Evolutionary conservation across 2,329 filamentous ascomycete species (phyloP), one percentile per base, ranked within the genome.

Genomic region (Coniochaeta hoffmannii): DNA sequence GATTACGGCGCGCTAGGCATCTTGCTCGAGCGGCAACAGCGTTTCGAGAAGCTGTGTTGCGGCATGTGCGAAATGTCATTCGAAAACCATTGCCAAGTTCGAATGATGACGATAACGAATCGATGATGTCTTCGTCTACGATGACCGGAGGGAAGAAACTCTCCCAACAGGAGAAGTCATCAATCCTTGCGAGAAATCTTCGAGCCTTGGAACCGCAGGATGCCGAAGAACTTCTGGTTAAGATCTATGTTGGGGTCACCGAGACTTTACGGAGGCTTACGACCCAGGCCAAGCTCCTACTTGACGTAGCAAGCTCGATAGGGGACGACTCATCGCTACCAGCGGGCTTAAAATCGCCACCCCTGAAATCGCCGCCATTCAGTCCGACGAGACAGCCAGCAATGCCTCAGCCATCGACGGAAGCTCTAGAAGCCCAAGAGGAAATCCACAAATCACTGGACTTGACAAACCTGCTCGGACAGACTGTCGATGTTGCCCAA

Each of bases 101-200:
- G 11, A 94, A 85, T 63, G 94, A 99, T 58, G 93, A 97, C 62
- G 94, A 99, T 66, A 89, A 87, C 58, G 90, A 94, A 67, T 96
- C 91, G 0, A 87, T 93, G 74, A 86, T 93, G 71, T 92, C 92
- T 1, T 80, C 86, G 0, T 95, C 92, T 3, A 97, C 93, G 1
- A 76, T 83, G 54, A 81, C 82, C 58, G 83, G 83, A 41, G 86
- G 86, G 28, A 82, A 82, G 57, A 82, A 85, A 59, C 74, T 86
- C 41, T 88, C 83, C 17, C 88, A 90, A 62, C 89, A 96, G 65
- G 92, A 97, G 61, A 97, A 94, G 66, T 96, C 92, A 0, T 85
- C 88, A 0, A 88, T 91, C 46, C 76, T 97, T 30, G 92, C 94
- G 6, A 84, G 92, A 11, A 97, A 97, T 63, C 74, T 99, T 28